Base-by-base conservation (phyloP, 225 moss, liverwort and hornwort species). In the Lunularia cruciata region DNA sequence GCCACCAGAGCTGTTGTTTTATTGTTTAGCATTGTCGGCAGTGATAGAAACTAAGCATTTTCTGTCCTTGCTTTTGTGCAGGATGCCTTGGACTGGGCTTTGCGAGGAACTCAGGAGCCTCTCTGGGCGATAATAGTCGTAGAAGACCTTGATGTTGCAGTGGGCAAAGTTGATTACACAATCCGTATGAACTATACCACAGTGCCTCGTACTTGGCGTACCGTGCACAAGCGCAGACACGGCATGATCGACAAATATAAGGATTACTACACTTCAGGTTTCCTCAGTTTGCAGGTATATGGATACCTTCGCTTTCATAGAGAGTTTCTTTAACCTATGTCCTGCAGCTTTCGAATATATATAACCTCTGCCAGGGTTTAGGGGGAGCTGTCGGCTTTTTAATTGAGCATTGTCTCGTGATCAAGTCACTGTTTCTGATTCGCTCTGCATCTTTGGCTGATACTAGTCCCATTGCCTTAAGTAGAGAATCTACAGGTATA, bases 181-280 rank as follows among this genome's bases (percentile, higher is more conserved):
- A 92, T 95, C 57, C 88, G 95, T 69, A 95, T 95, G 95, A 95
- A 95, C 80, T 95, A 88, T 62, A 95, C 95, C 48, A 89, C 92
- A 11, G 71, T 95, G 60, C 95, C 95, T 22, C 65, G 73, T 14
- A 92, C 95, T 64, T 76, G 45, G 73, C 68, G 77, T 52, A 73
- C 77, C 8, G 77, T 60, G 9, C 84, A 92, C 54, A 92, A 84
- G 79, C 85, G 83, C 8, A 87, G 47, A 34, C 90, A 84, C 75
- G 92, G 87, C 51, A 84, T 95, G 57, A 84, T 80, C 45, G 57
- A 77, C 45, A 71, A 75, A 43, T 95, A 95, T 71, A 95, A 95
- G 79, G 84, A 81, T 49, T 95, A 95, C 52, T 95, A 92, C 63
- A 90, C 95, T 34, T 95, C 95, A 18, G 95, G 95, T 9, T 95